These are phyloP conservation scores for Leishmania turanica DNA, from an alignment of 208 protist species.

Conservation along the genomic window DNA sequence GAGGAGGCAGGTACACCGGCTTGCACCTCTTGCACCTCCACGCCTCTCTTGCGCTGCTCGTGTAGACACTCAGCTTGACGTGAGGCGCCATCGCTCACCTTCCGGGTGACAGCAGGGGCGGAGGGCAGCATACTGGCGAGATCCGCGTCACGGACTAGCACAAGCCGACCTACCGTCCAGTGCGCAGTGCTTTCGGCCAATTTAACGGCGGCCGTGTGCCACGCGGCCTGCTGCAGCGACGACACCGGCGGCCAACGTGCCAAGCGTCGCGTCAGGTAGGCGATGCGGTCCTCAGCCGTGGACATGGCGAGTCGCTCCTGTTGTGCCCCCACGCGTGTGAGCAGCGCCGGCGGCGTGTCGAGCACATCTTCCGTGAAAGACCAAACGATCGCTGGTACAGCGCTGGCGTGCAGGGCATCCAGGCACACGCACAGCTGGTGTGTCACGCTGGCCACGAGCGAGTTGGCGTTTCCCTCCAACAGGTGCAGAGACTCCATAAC, in stretches of 20 bases:
- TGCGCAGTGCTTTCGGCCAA: conserved; percentile 32
- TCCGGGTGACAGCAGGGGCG: background rate
- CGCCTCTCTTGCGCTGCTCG: background rate
- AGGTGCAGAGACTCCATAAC: conserved; percentile 52
- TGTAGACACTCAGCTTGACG: background rate
- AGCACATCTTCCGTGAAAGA: conserved; percentile 24
- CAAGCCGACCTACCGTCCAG: conserved; percentile 17
- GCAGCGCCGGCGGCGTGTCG: conserved; percentile 9
- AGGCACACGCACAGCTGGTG: conserved; percentile 53
- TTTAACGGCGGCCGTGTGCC: conserved; percentile 4
- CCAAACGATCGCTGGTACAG: conserved; percentile 20
- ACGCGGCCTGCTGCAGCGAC: background rate
- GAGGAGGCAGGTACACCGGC: background rate
- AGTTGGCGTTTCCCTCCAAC: conserved; percentile 36
- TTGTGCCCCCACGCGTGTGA: conserved; percentile 18
- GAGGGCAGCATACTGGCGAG: conserved; percentile 4
- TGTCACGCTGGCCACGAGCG: conserved; percentile 36
- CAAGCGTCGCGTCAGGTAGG: conserved; percentile 25
- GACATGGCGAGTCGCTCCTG: conserved; percentile 36
- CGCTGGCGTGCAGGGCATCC: conserved; percentile 34
- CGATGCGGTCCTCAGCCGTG: conserved; percentile 32
- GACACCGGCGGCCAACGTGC: background rate
- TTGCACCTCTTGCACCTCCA: background rate
- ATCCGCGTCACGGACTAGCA: conserved; percentile 9
- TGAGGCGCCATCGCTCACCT: conserved; percentile 1